Evolutionary conservation across 768 basidiomycete genomes (phyloP).

Genomic region (Mrakia frigida): DNA sequence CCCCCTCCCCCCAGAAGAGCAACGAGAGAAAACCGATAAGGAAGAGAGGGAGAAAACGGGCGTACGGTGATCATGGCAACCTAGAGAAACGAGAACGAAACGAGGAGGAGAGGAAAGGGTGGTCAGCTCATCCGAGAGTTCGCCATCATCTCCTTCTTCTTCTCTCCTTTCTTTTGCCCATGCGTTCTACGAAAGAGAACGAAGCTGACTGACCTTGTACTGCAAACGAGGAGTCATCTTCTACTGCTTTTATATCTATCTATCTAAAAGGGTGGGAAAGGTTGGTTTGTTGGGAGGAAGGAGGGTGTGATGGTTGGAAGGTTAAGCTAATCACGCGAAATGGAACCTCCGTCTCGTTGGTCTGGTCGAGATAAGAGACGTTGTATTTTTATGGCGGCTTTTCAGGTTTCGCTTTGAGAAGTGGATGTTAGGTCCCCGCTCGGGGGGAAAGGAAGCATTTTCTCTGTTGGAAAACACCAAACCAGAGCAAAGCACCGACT

Average conservation of each 20-base stretch:
- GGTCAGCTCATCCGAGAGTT: neutral
- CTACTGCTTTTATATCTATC: neutral
- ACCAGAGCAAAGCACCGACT: too few relatives aligned
- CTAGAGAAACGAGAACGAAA: neutral
- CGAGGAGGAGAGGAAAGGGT: neutral
- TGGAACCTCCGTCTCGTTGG: too few relatives aligned
- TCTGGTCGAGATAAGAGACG: constrained; percentile 3
- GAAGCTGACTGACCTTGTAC: constrained; percentile 11
- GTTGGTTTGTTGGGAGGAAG: neutral
- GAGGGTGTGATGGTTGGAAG: neutral
- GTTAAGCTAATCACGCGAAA: too few relatives aligned
- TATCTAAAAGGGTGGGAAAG: neutral
- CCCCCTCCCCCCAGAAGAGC: too few relatives aligned
- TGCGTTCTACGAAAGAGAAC: neutral
- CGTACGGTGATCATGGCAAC: constrained; percentile 30
- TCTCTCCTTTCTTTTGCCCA: neutral
- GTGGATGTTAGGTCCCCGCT: neutral
- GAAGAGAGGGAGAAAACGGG: neutral
- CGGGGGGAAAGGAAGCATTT: neutral
- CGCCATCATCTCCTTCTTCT: neutral
- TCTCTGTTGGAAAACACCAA: neutral
- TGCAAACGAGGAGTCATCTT: constrained; percentile 17
- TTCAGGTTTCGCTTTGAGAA: neutral
- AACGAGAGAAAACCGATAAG: neutral
- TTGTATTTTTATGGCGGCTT: neutral